Base-by-base conservation (phyloP, 164 flowering plant genomes). In the Tetrastigma voinierianum region DNA sequence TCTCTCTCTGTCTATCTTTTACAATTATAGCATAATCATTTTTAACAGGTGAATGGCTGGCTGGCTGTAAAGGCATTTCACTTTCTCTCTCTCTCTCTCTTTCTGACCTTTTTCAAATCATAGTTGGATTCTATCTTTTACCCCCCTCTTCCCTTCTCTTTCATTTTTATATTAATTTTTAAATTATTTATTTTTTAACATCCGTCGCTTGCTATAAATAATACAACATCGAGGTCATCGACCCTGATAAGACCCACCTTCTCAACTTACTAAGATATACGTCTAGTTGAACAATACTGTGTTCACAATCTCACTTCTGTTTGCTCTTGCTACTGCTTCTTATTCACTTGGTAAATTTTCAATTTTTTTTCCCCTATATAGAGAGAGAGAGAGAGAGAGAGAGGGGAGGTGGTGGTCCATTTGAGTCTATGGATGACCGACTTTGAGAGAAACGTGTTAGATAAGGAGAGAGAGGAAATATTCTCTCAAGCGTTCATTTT, bases 401-500 rank as follows among this genome's bases (percentile, higher is more conserved):
- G 32, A 62, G 64, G 8, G 40, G 5, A 3, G 62, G 52, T 32
- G 69, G 84, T 75, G 88, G 84, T 76, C 84, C 86, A 77, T 72
- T 43, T 45, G 73, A 74, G 77, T 80, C 80, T 72, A 72, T 70
- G 81, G 81, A 78, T 76, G 83, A 80, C 83, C 77, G 78, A 76
- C 78, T 73, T 72, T 49, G 64, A 52, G 72, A 72, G 77, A 65
- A 80, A 72, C 79, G 80, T 73, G 76, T 71, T 17, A 68, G 75
- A 78, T 70, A 76, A 71, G 76, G 73, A 59, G 68, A 23, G 69
- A 76, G 63, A 71, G 66, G 63, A 56, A 70, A 64, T 61, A 68
- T 72, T 75, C 72, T 76, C 65, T 71, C 65, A 64, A 24, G 69
- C 51, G 62, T 62, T 67, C 62, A 18, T 67, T 64, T 49, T 24